Conservation (phyloP, 2,329 filamentous ascomycete genomes). For the Nemania bipapillata region DNA sequence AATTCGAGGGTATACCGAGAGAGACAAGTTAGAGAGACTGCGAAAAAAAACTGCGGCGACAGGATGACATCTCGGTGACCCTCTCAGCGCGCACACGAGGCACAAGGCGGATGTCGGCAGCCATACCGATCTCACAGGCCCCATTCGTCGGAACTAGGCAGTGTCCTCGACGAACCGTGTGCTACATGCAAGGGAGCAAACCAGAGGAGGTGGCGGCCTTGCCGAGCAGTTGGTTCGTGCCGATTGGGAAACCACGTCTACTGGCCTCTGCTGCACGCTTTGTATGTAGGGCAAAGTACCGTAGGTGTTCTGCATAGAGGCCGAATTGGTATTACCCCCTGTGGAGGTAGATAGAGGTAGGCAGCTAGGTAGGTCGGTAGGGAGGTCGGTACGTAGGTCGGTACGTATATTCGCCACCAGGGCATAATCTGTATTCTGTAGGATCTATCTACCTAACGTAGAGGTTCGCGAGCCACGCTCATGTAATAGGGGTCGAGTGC, state of each 20-base stretch:
- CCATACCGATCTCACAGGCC: conserved; percentile 2
- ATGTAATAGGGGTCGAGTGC: no score
- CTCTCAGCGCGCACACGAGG: neutral
- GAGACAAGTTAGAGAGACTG: neutral
- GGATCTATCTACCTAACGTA: no score
- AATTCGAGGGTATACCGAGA: conserved; percentile 13
- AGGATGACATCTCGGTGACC: conserved; percentile 15
- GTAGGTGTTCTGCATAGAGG: neutral
- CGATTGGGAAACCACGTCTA: no score
- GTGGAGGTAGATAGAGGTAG: neutral
- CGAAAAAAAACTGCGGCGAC: neutral
- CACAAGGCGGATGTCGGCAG: neutral
- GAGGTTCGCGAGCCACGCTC: no score
- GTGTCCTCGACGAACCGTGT: neutral
- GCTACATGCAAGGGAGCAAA: neutral
- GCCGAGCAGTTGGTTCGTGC: neutral
- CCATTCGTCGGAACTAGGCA: neutral
- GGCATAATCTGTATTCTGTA: no score
- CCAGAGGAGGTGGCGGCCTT: neutral
- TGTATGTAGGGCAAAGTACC: neutral
- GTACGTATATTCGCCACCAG: no score
- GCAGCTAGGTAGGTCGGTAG: no score
- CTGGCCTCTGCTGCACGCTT: no score
- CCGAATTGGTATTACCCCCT: neutral
- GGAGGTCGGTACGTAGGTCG: no score